phyloP scores from a whole-genome alignment of 2,329 filamentous ascomycete species.

The Cercospora janseana region DNA sequence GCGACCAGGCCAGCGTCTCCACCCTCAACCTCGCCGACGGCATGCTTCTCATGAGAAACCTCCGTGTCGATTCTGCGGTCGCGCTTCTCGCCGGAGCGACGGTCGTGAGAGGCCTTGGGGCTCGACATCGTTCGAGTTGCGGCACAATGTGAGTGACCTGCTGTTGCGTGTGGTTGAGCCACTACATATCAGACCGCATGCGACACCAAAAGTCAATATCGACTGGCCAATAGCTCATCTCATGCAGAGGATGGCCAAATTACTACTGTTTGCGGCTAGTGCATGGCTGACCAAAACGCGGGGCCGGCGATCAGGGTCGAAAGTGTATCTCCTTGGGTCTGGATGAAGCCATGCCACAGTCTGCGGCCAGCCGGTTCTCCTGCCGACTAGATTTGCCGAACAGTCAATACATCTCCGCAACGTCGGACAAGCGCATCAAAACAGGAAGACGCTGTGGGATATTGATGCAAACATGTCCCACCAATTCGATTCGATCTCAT shows the following conservation, averaged over 20 bases:
- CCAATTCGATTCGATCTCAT: slow-evolving; percentile 8
- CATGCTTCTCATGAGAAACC: not conserved
- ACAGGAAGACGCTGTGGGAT: slow-evolving; percentile 15
- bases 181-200: not conserved
- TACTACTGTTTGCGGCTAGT: not conserved
- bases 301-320: not conserved
- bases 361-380: too few relatives aligned
- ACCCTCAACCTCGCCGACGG: not conserved
- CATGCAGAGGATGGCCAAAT: not conserved
- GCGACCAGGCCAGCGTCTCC: slow-evolving; percentile 12
- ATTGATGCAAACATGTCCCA: slow-evolving; percentile 16
- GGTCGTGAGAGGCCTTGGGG: not conserved
- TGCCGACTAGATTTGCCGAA: too few relatives aligned
- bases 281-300: not conserved
- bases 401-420: too few relatives aligned
- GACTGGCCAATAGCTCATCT: not conserved
- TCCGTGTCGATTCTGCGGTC: not conserved
- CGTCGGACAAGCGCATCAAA: too few relatives aligned
- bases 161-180: not conserved
- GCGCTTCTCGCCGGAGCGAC: not conserved
- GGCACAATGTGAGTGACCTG: not conserved
- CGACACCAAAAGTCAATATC: not conserved
- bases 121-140: not conserved
- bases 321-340: not conserved
- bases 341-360: too few relatives aligned